Conservation (phyloP, 2,329 filamentous ascomycete species). For the Alternaria gansuensis region DNA sequence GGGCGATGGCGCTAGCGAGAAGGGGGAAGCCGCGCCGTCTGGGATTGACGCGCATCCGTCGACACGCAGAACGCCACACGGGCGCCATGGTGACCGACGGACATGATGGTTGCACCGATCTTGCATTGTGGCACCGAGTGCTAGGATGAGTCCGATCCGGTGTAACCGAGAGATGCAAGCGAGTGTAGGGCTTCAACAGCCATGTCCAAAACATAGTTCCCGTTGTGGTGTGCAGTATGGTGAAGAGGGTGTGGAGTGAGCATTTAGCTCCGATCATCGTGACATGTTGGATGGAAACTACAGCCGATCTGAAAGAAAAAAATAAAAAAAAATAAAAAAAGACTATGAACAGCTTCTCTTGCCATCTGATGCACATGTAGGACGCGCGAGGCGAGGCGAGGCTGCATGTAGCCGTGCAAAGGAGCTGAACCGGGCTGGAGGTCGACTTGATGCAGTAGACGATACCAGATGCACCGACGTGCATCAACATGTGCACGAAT, state of each 20-base stretch:
- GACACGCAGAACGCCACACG: slow-evolving; percentile 45
- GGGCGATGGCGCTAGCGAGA: slow-evolving; percentile 31
- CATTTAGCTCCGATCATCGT: not conserved
- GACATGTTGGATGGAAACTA: not conserved
- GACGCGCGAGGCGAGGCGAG: slow-evolving; percentile 43
- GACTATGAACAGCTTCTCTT: not conserved
- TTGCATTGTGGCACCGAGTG: slow-evolving; percentile 51
- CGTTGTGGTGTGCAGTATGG: not conserved
- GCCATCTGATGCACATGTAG: not conserved
- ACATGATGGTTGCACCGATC: slow-evolving; percentile 48
- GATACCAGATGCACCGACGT: slow-evolving; percentile 31
- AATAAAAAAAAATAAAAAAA: no score
- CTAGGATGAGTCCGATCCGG: slow-evolving; percentile 49
- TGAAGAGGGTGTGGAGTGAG: slow-evolving; percentile 3
- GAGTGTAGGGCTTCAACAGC: slow-evolving; percentile 24
- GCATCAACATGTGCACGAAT: slow-evolving; percentile 31
- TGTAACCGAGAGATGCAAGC: slow-evolving; percentile 40
- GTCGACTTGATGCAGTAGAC: slow-evolving; percentile 33
- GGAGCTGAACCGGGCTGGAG: slow-evolving; percentile 43
- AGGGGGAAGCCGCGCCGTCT: slow-evolving; percentile 31
- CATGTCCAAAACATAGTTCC: slow-evolving; percentile 23
- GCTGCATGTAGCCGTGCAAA: slow-evolving; percentile 42
- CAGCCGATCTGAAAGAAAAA: not conserved
- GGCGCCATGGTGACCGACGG: slow-evolving; percentile 41
- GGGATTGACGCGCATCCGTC: slow-evolving; percentile 46